Evolutionary conservation across 2,329 filamentous ascomycete species (phyloP), one percentile per base, ranked within the genome.

Genomic region (Fusarium austroafricanum): DNA sequence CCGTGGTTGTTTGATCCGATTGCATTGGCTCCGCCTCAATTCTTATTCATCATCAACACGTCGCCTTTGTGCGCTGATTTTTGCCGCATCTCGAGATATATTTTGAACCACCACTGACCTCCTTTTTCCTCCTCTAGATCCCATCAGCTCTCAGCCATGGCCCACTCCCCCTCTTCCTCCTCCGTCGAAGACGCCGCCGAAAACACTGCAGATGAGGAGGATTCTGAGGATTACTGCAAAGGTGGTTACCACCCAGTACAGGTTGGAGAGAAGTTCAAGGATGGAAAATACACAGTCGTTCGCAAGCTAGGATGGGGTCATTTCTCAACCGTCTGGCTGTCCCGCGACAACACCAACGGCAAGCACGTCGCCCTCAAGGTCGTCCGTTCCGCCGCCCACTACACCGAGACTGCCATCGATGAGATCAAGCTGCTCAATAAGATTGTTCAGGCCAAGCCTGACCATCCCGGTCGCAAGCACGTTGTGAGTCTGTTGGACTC

Each of bases 211-310:
- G 96, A 98, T 78, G 96, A 99, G 82, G 96, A 99, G 82, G 96
- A 99, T 81, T 97, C 93, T 46, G 95, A 98, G 81, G 96, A 99
- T 81, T 99, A 99, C 84, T 97, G 95, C 87, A 98, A 98, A 82
- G 96, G 96, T 75, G 96, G 96, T 64, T 99, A 98, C 80, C 96
- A 99, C 78, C 96, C 96, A 4, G 96, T 99, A 49, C 87, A 89
- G 74, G 91, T 98, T 63, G 96, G 96, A 74, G 96, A 99, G 82
- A 92, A 94, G 76, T 98, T 97, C 87, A 98, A 98, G 79, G 93
- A 98, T 79, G 94, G 93, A 73, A 95, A 93, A 82, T 99, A 99
- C 82, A 96, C 94, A 17, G 90, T 98, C 60, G 92, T 98, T 79
- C 92, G 94, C 82, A 98, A 98, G 84, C 86, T 98, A 53, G 95